phyloP scores from a whole-genome alignment of 2,329 filamentous ascomycete genomes.

The Aspergillaceae sp. region DNA sequence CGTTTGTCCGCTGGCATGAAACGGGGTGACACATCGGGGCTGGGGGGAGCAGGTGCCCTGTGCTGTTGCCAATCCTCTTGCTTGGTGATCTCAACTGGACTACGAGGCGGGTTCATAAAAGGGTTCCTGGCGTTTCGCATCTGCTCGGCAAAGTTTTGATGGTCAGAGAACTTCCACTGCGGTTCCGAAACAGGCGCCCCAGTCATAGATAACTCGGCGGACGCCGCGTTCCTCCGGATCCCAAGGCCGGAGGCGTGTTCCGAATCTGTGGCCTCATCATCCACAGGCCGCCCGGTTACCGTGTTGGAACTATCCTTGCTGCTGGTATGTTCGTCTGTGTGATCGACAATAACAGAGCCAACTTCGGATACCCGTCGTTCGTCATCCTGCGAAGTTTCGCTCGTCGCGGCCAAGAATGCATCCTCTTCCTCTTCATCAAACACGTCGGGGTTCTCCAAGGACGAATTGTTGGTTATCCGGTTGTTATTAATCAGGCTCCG shows the following conservation, averaged over 20 bases:
- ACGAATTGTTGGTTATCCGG: slow-evolving; percentile 30
- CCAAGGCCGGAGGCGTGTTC: slow-evolving; percentile 20
- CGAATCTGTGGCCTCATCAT: background rate
- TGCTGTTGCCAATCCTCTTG: slow-evolving; percentile 20
- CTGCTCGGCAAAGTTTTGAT: slow-evolving; percentile 6
- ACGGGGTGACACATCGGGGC: slow-evolving; percentile 29
- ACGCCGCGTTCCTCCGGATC: slow-evolving; percentile 13
- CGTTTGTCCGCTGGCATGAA: slow-evolving; percentile 32
- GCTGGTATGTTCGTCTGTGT: slow-evolving; percentile 12
- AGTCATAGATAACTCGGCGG: too few species aligned
- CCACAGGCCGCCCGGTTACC: slow-evolving; percentile 14
- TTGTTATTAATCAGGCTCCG: slow-evolving; percentile 30
- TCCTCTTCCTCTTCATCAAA: slow-evolving; percentile 46
- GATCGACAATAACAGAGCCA: slow-evolving; percentile 3
- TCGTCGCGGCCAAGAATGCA: slow-evolving; percentile 37
- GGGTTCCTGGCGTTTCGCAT: slow-evolving; percentile 14
- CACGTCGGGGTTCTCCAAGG: slow-evolving; percentile 38
- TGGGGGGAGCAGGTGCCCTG: slow-evolving; percentile 16
- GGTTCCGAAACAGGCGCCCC: background rate
- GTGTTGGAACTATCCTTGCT: slow-evolving; percentile 20
- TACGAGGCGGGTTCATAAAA: slow-evolving; percentile 14
- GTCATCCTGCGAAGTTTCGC: slow-evolving; percentile 18
- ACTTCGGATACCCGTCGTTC: slow-evolving; percentile 5
- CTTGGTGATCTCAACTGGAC: slow-evolving; percentile 22
- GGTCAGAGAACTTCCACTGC: background rate